Base-by-base conservation (phyloP, 2,329 filamentous ascomycete genomes). In the Rugonectria rugulosa region DNA sequence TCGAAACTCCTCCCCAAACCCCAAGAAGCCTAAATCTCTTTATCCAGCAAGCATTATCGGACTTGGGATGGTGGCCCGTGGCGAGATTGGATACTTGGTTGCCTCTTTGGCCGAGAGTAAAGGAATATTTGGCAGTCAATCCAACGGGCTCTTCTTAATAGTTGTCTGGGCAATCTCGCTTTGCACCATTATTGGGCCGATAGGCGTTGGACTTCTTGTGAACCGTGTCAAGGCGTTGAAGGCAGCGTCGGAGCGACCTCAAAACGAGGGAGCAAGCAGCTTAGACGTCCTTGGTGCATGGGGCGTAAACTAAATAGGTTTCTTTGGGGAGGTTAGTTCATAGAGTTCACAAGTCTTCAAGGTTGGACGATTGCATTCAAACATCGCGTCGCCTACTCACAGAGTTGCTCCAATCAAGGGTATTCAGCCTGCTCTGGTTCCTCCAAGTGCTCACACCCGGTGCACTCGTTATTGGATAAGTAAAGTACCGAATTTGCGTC, bases 71-170 rank as follows among this genome's bases (percentile, higher is more conserved):
- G 83, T 89, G 0, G 85, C 90, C 0, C 80, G 90, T n/a, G 90
- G 90, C 1, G 90, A 95, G 69, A 91, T 94, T 27, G 89, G 90
- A 0, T 92, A 92, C 58, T 71, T 94, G 37, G 91, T 95, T 57
- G 86, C 87, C 1, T 85, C 87, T 0, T 71, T 92, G 0, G 88
- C 88, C 0, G 81, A 90, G 64, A 79, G 75, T 40, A 75, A 77
- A 2, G 75, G 76, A 0, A 71, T 81, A 12, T 82, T 82, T 32
- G 51, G 41, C n/a, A 21, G 17, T 12, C 53, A 21, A 32, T 61
- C 23, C 20, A 78, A 75, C 0, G 72, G 80, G 17, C 67, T 83
- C 1, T 85, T 83, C 48, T 71, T 84, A 1, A 70, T 84, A n/a
- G 74, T 81, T 0, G 78, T 79, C 0, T 86, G 82, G 82, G 82